Base-by-base conservation (phyloP, 768 basidiomycete species). In the Trametes coccinea region DNA sequence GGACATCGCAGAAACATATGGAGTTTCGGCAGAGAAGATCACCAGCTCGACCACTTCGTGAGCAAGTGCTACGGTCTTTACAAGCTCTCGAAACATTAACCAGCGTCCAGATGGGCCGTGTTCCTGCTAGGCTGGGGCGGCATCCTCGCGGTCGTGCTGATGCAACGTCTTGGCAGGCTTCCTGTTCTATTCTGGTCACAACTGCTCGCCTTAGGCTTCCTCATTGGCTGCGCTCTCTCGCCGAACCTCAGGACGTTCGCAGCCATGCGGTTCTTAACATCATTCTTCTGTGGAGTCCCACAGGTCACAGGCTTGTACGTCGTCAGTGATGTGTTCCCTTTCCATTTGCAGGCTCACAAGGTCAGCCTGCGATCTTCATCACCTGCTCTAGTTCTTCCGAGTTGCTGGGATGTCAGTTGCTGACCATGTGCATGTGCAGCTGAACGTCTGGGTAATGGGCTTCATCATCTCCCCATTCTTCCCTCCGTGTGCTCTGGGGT, bases 401-500 rank as follows among this genome's bases (percentile, higher is more conserved):
- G 5, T 17, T 22, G 22, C 5, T n/a, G n/a, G n/a, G 5, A 22
- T 2, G 3, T 52, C 17, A 43, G 5, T 10, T 37, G 5, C 34
- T 10, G 34, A 37, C 34, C 34, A 43, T 48, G 29, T 34, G n/a
- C 47, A n/a, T 16, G 29, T 30, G 6, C 17, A 87, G 84, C 77
- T 88, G 39, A 87, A 85, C 65, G 72, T 85, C 53, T 88, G 86
- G 87, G 87, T 86, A 2, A 83, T 89, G 80, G 88, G 86, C 1
- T 86, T 88, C 73, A 79, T 89, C 67, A 69, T 87, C 13, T 84
- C 85, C 9, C 85, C 83, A 8, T 84, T 84, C 74, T 65, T 83
- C 8, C 85, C 84, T 1, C 88, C 87, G 0, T 87, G 86, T 65
- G 77, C 81, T 0, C 84, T 87, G 60, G 87, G 88, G 2, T 89